phyloP scores from a whole-genome alignment of 2,329 filamentous ascomycete species.

The Penicillium sp. region DNA sequence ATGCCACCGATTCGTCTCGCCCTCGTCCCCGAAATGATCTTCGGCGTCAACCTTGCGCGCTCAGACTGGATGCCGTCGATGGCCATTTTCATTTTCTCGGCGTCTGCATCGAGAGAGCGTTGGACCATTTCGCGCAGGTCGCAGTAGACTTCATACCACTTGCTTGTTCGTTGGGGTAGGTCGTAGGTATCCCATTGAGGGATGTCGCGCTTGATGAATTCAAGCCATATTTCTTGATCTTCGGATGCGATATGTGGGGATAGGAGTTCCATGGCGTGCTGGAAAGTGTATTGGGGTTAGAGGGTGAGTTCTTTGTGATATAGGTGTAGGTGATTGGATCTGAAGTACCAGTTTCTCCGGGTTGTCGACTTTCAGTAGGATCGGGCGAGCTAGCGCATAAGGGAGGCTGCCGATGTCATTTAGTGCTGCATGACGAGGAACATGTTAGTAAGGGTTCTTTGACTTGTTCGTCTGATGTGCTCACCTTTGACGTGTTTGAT shows the following conservation, averaged over 20 bases:
- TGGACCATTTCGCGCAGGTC: constrained; percentile 63
- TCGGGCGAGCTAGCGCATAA: constrained; percentile 62
- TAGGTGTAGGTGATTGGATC: not conserved
- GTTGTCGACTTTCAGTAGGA: constrained; percentile 70
- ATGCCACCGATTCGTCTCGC: constrained; percentile 31
- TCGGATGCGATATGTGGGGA: constrained; percentile 73
- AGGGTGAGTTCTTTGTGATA: not conserved
- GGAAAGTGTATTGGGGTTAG: constrained; percentile 3
- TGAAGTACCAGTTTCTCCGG: constrained; percentile 66
- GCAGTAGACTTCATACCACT: constrained; percentile 77
- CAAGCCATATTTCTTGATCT: constrained; percentile 71
- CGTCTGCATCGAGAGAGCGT: constrained; percentile 56
- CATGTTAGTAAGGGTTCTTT: not conserved
- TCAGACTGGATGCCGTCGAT: constrained; percentile 58
- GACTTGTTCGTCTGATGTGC: constrained; percentile 5
- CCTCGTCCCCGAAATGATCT: constrained; percentile 50
- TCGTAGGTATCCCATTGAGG: constrained; percentile 65
- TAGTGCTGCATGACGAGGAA: constrained; percentile 47
- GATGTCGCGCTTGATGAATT: constrained; percentile 76
- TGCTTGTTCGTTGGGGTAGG: constrained; percentile 62
- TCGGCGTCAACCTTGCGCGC: constrained; percentile 57
- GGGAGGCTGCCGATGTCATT: constrained; percentile 70
- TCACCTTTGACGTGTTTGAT: constrained; percentile 39
- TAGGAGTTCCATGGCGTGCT: constrained; percentile 65
- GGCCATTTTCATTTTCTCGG: constrained; percentile 56